phyloP scores from a whole-genome alignment of 371 early-diverging fungal species.

The Fennellomyces sp. region DNA sequence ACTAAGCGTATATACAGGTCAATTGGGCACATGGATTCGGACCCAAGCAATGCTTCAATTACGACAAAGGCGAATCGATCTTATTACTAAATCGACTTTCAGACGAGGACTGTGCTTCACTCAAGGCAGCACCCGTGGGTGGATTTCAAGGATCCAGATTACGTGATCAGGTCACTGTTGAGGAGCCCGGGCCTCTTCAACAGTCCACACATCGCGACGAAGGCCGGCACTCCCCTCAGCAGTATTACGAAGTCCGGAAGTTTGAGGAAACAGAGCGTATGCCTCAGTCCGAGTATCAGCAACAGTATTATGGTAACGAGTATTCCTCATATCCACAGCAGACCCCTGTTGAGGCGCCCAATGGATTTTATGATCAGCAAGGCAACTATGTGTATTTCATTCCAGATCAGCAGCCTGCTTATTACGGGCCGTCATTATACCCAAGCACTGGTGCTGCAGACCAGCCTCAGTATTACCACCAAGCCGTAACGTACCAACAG shows the following conservation, averaged over 20 bases:
- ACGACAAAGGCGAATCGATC: constrained; percentile 42
- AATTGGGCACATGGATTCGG: constrained; percentile 54
- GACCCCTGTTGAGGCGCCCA: not conserved
- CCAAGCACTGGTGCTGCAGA: too few relatives aligned
- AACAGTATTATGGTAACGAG: too few relatives aligned
- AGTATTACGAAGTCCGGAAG: not conserved
- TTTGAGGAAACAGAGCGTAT: too few relatives aligned
- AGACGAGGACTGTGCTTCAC: constrained; percentile 30
- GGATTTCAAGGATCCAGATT: constrained; percentile 42
- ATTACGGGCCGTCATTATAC: too few relatives aligned
- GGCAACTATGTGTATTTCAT: not conserved
- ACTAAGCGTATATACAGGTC: constrained; percentile 8
- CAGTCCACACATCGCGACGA: not conserved
- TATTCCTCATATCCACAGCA: not conserved
- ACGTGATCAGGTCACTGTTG: constrained; percentile 33
- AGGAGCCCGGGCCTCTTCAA: constrained; percentile 30
- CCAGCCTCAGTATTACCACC: too few relatives aligned
- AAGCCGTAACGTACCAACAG: too few relatives aligned
- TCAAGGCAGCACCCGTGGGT: constrained; percentile 34
- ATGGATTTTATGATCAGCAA: not conserved
- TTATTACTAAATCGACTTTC: constrained; percentile 32
- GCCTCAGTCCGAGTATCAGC: too few relatives aligned
- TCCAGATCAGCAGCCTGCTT: not conserved
- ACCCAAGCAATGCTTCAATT: constrained; percentile 41
- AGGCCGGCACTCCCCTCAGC: not conserved